Evolutionary conservation across 1,139 yeast species (phyloP).

Genomic region (Pichia sp.): DNA sequence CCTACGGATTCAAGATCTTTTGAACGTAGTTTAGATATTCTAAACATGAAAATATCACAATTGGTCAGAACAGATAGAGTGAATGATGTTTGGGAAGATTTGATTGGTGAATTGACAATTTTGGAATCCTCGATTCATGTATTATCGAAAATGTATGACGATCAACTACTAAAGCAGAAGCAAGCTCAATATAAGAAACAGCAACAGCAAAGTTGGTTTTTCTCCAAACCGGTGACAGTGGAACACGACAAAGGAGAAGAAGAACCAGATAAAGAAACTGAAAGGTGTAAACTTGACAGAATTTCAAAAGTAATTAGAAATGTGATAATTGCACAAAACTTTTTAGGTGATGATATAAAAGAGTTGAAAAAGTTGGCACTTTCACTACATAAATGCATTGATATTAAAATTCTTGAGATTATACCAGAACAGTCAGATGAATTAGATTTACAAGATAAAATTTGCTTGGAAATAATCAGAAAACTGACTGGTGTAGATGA

Average conservation of each 20-base stretch:
- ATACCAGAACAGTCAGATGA: background rate
- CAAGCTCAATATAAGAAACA: background rate
- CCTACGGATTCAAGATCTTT: slow-evolving; percentile 11
- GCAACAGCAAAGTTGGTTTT: slow-evolving; percentile 2
- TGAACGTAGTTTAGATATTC: slow-evolving; percentile 14
- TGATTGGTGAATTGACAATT: slow-evolving; percentile 15
- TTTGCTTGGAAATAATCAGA: slow-evolving; percentile 15
- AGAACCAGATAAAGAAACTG: background rate
- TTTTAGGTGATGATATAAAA: slow-evolving; percentile 15
- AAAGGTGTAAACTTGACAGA: slow-evolving; percentile 5
- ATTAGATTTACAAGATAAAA: slow-evolving; percentile 15
- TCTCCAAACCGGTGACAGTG: background rate
- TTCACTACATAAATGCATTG: slow-evolving; percentile 7
- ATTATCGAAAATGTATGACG: slow-evolving; percentile 10
- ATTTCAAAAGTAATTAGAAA: slow-evolving; percentile 15
- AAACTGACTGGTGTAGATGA: slow-evolving; percentile 20
- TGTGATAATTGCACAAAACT: slow-evolving; percentile 12
- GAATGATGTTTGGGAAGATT: slow-evolving; percentile 19
- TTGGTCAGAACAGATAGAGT: slow-evolving; percentile 14
- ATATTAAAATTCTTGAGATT: background rate
- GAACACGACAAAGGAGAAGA: background rate
- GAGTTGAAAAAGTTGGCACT: slow-evolving; percentile 13
- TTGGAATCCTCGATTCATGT: slow-evolving; percentile 10
- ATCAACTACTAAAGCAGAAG: background rate
- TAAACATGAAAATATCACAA: slow-evolving; percentile 10